Conservation (phyloP, 495 filamentous ascomycete species). For the Collariella sp. region DNA sequence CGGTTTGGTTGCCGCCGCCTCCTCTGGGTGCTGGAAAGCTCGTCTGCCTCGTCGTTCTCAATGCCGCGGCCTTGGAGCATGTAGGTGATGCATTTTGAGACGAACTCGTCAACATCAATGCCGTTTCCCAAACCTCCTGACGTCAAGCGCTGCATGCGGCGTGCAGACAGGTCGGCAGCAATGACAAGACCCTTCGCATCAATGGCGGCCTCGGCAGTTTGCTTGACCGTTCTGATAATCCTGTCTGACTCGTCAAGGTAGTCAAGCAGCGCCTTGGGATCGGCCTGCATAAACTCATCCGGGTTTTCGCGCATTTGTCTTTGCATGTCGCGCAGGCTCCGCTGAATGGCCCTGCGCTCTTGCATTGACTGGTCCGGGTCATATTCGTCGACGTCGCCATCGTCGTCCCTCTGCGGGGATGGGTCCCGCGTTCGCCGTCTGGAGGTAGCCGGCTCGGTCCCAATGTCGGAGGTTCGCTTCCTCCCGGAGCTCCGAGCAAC, state of each 20-base stretch:
- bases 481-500: not conserved
- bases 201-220: conserved; percentile 86
- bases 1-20: conserved; percentile 29
- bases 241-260: conserved; percentile 57
- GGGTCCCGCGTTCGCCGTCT: conserved; percentile 34
- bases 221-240: conserved; percentile 62
- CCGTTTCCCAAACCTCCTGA: conserved; percentile 60
- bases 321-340: conserved; percentile 56
- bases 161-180: conserved; percentile 66
- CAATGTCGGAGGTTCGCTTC: conserved; percentile 45
- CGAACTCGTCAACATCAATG: conserved; percentile 87
- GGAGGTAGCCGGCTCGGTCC: conserved; percentile 27
- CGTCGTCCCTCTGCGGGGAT: conserved; percentile 11
- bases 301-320: conserved; percentile 61
- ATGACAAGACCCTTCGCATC: conserved; percentile 77
- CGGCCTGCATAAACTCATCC: conserved; percentile 54
- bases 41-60: conserved; percentile 32
- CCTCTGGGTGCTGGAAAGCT: conserved; percentile 41
- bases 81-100: conserved; percentile 80
- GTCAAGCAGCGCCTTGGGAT: conserved; percentile 47
- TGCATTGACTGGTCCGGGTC: conserved; percentile 82
- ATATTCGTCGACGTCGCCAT: conserved; percentile 46
- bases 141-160: conserved; percentile 60
- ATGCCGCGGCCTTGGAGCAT: conserved; percentile 59
- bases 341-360: conserved; percentile 63